phyloP scores from a whole-genome alignment of 345 rosid genomes.

The Populus ilicifolia region DNA sequence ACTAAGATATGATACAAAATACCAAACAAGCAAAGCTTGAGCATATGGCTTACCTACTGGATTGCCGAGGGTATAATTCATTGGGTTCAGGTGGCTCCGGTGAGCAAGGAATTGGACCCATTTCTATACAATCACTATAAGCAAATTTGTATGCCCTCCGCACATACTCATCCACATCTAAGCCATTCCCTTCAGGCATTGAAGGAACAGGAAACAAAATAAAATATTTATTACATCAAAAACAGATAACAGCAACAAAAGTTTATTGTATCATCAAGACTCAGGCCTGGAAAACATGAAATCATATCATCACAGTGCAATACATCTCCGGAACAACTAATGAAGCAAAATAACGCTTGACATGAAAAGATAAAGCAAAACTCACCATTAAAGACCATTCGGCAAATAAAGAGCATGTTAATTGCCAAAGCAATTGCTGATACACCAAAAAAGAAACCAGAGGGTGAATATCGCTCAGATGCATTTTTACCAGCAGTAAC shows the following conservation, averaged over 20 bases:
- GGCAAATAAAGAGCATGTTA: constrained; percentile 97
- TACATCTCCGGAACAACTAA: constrained; percentile 8
- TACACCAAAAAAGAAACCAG: constrained; percentile 98
- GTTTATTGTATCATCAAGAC: constrained; percentile 4
- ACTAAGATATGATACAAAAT: neutral
- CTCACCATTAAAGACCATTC: constrained; percentile 98
- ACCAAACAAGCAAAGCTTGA: constrained; percentile 7
- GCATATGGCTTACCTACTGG: constrained; percentile 56
- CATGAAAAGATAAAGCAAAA: constrained; percentile 13
- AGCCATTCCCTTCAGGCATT: constrained; percentile 73
- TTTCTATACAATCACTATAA: constrained; percentile 90
- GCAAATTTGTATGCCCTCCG: constrained; percentile 97
- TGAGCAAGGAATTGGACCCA: constrained; percentile 84
- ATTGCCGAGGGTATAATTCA: constrained; percentile 91
- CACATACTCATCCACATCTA: constrained; percentile 98
- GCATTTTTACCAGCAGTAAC: constrained; percentile 85
- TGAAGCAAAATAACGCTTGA: constrained; percentile 10
- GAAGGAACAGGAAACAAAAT: constrained; percentile 11
- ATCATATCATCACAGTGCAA: constrained; percentile 11
- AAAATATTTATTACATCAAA: neutral
- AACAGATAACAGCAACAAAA: neutral
- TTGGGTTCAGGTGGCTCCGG: constrained; percentile 97
- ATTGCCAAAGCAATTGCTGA: constrained; percentile 96
- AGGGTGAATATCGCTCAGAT: constrained; percentile 88
- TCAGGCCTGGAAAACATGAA: constrained; percentile 5